Base-by-base conservation (phyloP, 2,329 filamentous ascomycete species). In the Fusarium sacchari region DNA sequence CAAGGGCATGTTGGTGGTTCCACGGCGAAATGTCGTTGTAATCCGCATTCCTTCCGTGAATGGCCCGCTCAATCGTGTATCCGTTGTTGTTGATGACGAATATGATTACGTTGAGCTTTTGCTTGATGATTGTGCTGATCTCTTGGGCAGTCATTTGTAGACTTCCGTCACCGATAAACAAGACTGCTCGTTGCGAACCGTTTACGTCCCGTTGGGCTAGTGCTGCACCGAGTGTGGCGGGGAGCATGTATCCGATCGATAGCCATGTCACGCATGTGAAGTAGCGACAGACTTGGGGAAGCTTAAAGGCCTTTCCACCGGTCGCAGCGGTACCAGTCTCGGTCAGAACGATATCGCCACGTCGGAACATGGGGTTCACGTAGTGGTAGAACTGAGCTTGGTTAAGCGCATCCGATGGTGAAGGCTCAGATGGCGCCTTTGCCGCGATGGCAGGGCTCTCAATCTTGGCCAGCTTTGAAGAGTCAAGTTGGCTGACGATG, bases 171-270 rank as follows among this genome's bases (percentile, higher is more conserved):
- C 65, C 64, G 28, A 68, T 68, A 18, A 68, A 68, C 12, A 68
- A 32, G 15, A 68, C 53, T 5, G 65, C 47, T 17, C 64, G 64
- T n/a, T 63, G 32, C 6, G 47, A 28, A 14, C 43, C 26, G 5
- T 42, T 36, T 9, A 26, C 39, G 22, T 68, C 65, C 6, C 56
- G 64, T 10, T 34, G 42, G 17, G 65, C 65, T 11, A 68, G 17
- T 3, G 64, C 65, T 15, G 43, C 65, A 34, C 65, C 65, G 4
- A 68, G 56, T 2, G 65, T 67, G 17, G 65, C 65, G 5, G 65
- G 65, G 7, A 68, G 64, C 65, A 68, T 68, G n/a, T 68, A 68
- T 5, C 65, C 65, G 37, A 68, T 68, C 3, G 65, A 68, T 8
- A 68, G 4, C 64, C 65, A 68, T 15, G 65, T 68, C 18, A 68